These are phyloP conservation scores for Melaleuca alternifolia DNA, from an alignment of 345 rosid species.

Conservation along the genomic window DNA sequence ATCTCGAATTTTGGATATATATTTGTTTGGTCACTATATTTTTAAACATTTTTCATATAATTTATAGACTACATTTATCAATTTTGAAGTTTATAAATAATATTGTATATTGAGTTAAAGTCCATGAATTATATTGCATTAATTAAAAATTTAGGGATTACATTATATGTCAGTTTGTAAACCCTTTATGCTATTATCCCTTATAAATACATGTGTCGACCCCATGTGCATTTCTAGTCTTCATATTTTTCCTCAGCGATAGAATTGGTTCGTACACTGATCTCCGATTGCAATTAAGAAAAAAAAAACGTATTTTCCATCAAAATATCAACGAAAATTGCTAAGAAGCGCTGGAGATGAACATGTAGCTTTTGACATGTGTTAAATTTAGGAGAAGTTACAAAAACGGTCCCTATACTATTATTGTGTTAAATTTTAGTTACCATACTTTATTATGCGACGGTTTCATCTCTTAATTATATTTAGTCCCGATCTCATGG, in stretches of 20 bases:
- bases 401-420: neutral
- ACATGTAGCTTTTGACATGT: fast-evolving
- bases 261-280: neutral
- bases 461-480: fast-evolving
- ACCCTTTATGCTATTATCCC: neutral
- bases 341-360: fast-evolving
- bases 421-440: neutral
- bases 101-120: fast-evolving
- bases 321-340: fast-evolving
- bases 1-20: too few species aligned
- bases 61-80: too few species aligned
- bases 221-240: neutral
- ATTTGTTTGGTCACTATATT: too few species aligned
- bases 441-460: fast-evolving
- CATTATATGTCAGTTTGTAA: fast-evolving
- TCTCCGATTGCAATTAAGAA: fast-evolving
- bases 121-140: fast-evolving
- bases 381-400: neutral
- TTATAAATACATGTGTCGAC: neutral
- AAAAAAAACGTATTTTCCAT: neutral
- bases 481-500: neutral
- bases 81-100: too few species aligned
- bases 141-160: fast-evolving
- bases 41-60: too few species aligned
- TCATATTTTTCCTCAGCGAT: fast-evolving